Conservation (phyloP, 495 filamentous ascomycete genomes). For the Tuber melanosporum region DNA sequence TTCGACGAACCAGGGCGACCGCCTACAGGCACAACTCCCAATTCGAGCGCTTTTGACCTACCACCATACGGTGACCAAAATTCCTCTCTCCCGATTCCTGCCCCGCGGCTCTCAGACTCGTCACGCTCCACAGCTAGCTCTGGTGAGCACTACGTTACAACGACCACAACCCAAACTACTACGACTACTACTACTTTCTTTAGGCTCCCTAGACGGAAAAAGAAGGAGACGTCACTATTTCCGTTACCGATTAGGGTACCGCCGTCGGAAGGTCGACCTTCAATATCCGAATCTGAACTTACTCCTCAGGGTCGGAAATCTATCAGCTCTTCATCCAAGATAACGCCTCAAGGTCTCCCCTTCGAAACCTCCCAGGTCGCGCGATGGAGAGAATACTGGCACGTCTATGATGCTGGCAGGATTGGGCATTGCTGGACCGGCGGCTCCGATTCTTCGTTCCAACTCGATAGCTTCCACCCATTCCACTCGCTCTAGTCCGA, state of each 20-base stretch:
- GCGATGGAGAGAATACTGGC: conserved; percentile 19
- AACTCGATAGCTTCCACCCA: conserved; percentile 60
- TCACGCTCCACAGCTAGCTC: conserved; percentile 84
- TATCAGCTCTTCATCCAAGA: conserved; percentile 24
- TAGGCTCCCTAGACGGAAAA: conserved; percentile 71
- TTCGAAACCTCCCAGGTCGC: conserved; percentile 14
- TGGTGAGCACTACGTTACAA: conserved; percentile 58
- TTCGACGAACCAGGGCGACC: conserved; percentile 64
- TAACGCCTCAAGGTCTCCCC: conserved; percentile 1
- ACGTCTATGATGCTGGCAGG: conserved; percentile 32
- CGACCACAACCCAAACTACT: conserved; percentile 57
- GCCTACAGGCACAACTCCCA: conserved; percentile 10
- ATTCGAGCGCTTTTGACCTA: conserved; percentile 19
- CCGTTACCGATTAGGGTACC: conserved; percentile 63
- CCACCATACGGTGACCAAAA: conserved; percentile 54
- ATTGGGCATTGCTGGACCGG: conserved; percentile 31
- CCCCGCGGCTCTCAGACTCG: conserved; percentile 77
- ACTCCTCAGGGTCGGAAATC: conserved; percentile 30
- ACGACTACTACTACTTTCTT: conserved; percentile 68
- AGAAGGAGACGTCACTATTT: conserved; percentile 77
- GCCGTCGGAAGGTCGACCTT: conserved; percentile 11
- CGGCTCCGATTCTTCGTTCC: conserved; percentile 49
- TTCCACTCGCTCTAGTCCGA: conserved; percentile 69
- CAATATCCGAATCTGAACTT: conserved; percentile 35
- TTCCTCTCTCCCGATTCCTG: conserved; percentile 60